A percentile compares a stretch with the other conserved stretches of the same genome.
These are phyloP conservation scores for Penicillium sp. DNA, from an alignment of 2,329 filamentous ascomycete genomes.

Conservation along the genomic window DNA sequence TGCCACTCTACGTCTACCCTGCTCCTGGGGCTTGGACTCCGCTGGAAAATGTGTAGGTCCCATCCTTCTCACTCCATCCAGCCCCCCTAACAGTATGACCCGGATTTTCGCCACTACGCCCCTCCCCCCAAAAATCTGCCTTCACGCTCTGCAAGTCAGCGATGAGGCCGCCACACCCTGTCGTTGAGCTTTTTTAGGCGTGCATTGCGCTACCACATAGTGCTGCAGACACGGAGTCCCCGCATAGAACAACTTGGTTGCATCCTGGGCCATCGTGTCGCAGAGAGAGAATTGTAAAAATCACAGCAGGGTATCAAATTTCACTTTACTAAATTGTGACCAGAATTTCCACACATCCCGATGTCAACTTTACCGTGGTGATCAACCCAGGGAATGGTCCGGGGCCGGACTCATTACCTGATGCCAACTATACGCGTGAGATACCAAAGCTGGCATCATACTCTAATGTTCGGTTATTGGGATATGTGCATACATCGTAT, in stretches of 20 bases:
- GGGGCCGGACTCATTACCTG: slow-evolving; percentile 39
- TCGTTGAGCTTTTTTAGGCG: no score
- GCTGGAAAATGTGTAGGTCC: slow-evolving; percentile 40
- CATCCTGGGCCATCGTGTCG: neutral
- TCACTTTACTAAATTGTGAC: slow-evolving; percentile 20
- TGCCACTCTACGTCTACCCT: slow-evolving; percentile 48
- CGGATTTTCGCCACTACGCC: neutral
- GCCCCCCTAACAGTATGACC: neutral
- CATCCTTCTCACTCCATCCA: slow-evolving; percentile 10
- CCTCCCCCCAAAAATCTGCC: neutral
- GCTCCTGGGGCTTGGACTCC: slow-evolving; percentile 43
- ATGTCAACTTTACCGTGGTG: slow-evolving; percentile 46
- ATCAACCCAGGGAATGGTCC: slow-evolving; percentile 47
- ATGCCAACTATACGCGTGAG: slow-evolving; percentile 40
- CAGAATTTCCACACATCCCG: slow-evolving; percentile 35
- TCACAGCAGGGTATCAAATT: slow-evolving; percentile 1
- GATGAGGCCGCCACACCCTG: no score
- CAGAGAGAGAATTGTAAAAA: slow-evolving; percentile 11
- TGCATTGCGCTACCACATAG: no score
- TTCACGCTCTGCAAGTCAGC: no score
- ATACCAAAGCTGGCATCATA: slow-evolving; percentile 37
- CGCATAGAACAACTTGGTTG: no score
- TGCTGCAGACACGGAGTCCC: no score
- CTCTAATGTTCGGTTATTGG: slow-evolving; percentile 46
- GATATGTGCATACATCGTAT: slow-evolving; percentile 49